Evolutionary conservation across 148 eudicot species (phyloP).

Genomic region (Rhododendron kiyosumense): DNA sequence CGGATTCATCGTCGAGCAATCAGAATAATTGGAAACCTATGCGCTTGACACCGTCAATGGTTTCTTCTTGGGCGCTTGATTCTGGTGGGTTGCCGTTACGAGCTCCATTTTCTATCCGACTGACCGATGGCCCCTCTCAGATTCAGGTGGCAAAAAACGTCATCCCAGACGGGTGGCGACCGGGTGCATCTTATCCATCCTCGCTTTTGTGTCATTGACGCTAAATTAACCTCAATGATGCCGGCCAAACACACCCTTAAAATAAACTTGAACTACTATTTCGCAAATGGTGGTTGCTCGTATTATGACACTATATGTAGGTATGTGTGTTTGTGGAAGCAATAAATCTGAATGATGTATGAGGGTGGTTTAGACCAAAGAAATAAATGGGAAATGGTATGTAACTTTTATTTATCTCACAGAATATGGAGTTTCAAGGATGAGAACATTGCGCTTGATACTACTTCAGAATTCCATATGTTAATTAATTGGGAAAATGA

Average conservation of each 20-base stretch:
- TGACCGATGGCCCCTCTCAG: background rate
- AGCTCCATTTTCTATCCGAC: background rate
- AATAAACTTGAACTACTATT: background rate
- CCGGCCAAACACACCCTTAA: too few species aligned
- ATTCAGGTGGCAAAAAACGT: background rate
- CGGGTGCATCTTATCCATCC: background rate
- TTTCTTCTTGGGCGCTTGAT: background rate
- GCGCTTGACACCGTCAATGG: background rate
- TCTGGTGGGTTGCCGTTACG: background rate
- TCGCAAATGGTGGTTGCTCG: background rate
- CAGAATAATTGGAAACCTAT: background rate
- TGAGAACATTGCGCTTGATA: too few species aligned
- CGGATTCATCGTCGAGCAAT: background rate
- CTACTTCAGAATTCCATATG: too few species aligned
- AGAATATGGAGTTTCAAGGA: too few species aligned
- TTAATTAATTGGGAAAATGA: too few species aligned
- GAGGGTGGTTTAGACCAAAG: too few species aligned
- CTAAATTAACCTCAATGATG: too few species aligned
- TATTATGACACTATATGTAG: background rate
- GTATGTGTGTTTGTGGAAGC: background rate
- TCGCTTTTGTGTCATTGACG: background rate
- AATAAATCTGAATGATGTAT: too few species aligned
- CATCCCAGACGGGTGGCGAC: background rate
- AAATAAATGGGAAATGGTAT: too few species aligned
- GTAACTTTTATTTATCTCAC: too few species aligned